Conservation (phyloP, 768 basidiomycete genomes). For the Pleurotus eryngii region DNA sequence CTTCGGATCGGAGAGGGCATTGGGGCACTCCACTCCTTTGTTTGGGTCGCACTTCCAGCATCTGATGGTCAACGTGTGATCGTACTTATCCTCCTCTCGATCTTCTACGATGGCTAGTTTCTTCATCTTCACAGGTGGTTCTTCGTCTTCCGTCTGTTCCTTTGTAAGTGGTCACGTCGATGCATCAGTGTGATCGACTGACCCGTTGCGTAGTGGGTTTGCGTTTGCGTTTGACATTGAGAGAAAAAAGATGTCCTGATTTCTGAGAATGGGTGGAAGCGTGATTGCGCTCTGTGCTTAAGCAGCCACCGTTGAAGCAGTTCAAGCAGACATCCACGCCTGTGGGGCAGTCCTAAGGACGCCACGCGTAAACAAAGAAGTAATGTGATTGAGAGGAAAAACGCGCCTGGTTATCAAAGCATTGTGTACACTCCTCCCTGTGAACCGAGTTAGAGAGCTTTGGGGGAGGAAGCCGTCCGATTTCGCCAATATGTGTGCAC, state of each 20-base stretch:
- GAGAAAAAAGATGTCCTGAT: constrained; percentile 69
- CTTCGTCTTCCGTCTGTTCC: constrained; percentile 63
- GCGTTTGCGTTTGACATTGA: constrained; percentile 75
- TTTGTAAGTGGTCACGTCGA: background rate
- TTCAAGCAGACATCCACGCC: constrained; percentile 88
- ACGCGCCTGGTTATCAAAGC: constrained; percentile 88
- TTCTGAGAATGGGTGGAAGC: constrained; percentile 68
- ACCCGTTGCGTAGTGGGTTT: constrained; percentile 68
- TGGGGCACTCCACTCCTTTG: constrained; percentile 42
- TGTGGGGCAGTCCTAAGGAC: constrained; percentile 56
- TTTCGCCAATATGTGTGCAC: constrained; percentile 52
- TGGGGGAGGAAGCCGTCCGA: constrained; percentile 52
- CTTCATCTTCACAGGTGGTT: constrained; percentile 86
- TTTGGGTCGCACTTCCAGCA: constrained; percentile 72
- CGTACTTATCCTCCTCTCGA: constrained; percentile 87
- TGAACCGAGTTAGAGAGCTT: constrained; percentile 71
- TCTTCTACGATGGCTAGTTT: constrained; percentile 88
- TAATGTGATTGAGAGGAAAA: background rate
- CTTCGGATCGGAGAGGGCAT: constrained; percentile 32
- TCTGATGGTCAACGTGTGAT: constrained; percentile 57
- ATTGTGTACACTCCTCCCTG: constrained; percentile 94
- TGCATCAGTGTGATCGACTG: constrained; percentile 26
- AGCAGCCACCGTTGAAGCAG: constrained; percentile 95
- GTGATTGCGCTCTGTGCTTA: constrained; percentile 61
- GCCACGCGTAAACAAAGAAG: background rate